Conservation (phyloP, 2,329 filamentous ascomycete genomes). For the Exophiala oligosperma region DNA sequence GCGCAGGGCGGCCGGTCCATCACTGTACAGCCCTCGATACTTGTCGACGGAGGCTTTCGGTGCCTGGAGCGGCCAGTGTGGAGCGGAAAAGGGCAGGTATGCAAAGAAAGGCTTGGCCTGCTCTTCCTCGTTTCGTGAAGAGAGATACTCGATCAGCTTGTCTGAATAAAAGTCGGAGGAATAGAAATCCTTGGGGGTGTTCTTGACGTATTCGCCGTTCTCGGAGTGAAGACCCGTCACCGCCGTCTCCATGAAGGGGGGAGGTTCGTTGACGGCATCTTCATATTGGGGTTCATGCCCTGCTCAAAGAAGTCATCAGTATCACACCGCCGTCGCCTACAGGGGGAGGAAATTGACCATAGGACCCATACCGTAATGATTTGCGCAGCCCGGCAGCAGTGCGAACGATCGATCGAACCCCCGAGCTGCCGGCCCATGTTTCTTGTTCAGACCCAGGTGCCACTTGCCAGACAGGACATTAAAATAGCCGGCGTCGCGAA, state of each 20-base stretch:
- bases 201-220: not conserved
- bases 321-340: too few species aligned
- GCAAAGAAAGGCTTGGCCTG: slow-evolving; percentile 1
- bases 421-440: not conserved
- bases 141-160: not conserved
- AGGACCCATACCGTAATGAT: slow-evolving; percentile 34
- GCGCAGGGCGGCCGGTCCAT: slow-evolving; percentile 59
- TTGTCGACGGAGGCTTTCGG: slow-evolving; percentile 56
- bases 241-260: not conserved
- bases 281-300: not conserved
- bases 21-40: slow-evolving; percentile 62
- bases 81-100: slow-evolving; percentile 56
- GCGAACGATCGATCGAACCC: not conserved
- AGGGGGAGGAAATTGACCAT: not conserved
- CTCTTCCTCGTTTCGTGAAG: slow-evolving; percentile 12
- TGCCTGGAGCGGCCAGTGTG: slow-evolving; percentile 64
- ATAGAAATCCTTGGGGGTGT: not conserved
- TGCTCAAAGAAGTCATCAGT: not conserved
- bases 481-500: not conserved
- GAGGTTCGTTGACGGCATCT: not conserved
- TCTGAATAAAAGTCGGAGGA: not conserved
- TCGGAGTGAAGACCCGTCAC: not conserved
- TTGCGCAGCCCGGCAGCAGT: slow-evolving; percentile 33
- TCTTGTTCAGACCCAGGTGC: not conserved
- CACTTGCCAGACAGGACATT: not conserved